phyloP scores from a whole-genome alignment of 164 flowering plant species.

The Liquidambar formosana region DNA sequence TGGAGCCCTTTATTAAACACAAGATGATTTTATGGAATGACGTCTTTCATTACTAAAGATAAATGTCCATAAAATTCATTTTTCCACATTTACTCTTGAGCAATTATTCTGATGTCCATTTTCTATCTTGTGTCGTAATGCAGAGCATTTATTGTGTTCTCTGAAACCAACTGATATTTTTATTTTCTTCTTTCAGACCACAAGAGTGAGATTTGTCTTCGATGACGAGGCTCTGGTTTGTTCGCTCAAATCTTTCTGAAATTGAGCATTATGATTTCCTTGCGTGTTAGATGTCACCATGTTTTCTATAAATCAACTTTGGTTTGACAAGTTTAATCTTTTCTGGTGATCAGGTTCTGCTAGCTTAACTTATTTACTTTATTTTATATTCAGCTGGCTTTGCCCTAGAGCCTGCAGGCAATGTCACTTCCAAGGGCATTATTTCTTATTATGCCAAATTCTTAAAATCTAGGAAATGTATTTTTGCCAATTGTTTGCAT shows the following conservation, averaged over 20 bases:
- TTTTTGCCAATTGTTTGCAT: no score
- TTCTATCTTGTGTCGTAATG: not conserved
- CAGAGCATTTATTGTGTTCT: not conserved
- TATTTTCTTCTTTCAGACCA: conserved; percentile 54
- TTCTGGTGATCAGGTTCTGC: no score
- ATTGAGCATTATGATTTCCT: not conserved
- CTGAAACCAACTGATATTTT: not conserved
- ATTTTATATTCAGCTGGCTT: not conserved
- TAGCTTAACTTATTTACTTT: not conserved
- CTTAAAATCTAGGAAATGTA: no score
- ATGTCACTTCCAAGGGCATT: no score
- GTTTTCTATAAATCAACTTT: no score
- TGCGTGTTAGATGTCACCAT: no score
- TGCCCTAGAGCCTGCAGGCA: no score
- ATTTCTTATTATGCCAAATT: no score
- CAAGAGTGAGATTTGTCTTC: conserved; percentile 89
- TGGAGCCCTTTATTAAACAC: not conserved
- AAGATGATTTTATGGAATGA: not conserved
- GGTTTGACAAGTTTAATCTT: no score
- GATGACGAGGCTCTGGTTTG: conserved; percentile 89
- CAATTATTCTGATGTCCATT: not conserved
- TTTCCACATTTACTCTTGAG: no score
- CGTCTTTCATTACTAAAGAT: no score
- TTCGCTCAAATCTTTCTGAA: conserved; percentile 13
- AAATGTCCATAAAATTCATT: no score